Conservation (phyloP, 345 rosid genomes). For the Rhizophora apiculata region DNA sequence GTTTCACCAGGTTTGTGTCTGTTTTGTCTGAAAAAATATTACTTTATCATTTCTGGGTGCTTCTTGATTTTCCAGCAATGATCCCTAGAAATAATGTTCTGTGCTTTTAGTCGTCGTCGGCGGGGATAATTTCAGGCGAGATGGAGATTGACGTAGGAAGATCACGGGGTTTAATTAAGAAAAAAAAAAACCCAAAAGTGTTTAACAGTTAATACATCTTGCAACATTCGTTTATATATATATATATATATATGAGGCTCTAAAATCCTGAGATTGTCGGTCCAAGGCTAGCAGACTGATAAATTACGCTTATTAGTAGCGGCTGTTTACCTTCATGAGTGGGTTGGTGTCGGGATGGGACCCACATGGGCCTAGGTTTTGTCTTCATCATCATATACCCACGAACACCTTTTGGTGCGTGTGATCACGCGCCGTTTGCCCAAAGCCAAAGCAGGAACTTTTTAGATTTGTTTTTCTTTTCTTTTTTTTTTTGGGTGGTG, state of each 20-base stretch:
- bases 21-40: not conserved
- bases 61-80: not conserved
- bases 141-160: not conserved
- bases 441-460: too few species aligned
- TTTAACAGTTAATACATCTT: too few species aligned
- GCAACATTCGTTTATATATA: too few species aligned
- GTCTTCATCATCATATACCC: not conserved
- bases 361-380: slow-evolving; percentile 16
- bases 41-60: not conserved
- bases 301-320: not conserved
- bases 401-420: slow-evolving; percentile 21
- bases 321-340: slow-evolving; percentile 8
- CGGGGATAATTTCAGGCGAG: slow-evolving; percentile 5
- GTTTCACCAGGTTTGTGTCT: slow-evolving; percentile 80
- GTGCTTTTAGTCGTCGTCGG: not conserved
- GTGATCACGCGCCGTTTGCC: slow-evolving; percentile 6
- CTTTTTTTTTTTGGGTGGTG: too few species aligned
- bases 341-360: slow-evolving; percentile 13
- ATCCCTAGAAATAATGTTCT: not conserved
- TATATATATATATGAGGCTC: too few species aligned
- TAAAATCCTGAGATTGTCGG: not conserved
- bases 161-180: too few species aligned
- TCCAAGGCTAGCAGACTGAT: not conserved
- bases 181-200: too few species aligned
- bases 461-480: too few species aligned